Conservation (phyloP, 257 asterid species). For the Solanum megistacrolobum region DNA sequence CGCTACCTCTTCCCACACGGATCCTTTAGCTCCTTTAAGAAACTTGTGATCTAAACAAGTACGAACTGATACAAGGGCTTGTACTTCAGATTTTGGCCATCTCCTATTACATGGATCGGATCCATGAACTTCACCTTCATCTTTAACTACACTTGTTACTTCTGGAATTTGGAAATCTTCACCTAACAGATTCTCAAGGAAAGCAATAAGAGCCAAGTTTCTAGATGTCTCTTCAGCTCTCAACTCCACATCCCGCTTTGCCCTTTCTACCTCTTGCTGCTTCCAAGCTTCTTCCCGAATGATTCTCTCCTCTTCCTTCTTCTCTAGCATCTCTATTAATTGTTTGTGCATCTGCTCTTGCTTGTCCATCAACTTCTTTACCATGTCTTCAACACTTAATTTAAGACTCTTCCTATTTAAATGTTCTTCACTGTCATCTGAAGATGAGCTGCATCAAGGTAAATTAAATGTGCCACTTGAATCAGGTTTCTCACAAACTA, state of each 20-base stretch:
- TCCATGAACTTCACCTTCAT: constrained; percentile 2
- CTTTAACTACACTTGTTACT: neutral
- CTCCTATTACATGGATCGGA: constrained; percentile 13
- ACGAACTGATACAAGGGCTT: constrained; percentile 9
- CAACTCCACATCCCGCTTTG: constrained; percentile 7
- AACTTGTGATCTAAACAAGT: constrained; percentile 11
- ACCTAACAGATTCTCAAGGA: constrained; percentile 10
- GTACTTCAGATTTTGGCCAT: constrained; percentile 20
- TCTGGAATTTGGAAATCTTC: constrained; percentile 2
- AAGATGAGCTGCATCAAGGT: constrained; percentile 11
- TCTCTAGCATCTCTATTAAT: constrained; percentile 9
- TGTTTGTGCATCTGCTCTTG: constrained; percentile 22
- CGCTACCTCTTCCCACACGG: constrained; percentile 22
- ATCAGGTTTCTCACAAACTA: neutral
- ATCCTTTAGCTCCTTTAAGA: constrained; percentile 7
- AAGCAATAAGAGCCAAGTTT: constrained; percentile 10
- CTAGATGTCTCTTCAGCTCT: constrained; percentile 13
- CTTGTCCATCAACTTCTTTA: constrained; percentile 5
- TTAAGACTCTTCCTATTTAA: neutral
- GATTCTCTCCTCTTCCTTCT: constrained; percentile 15
- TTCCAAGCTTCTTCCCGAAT: constrained; percentile 16
- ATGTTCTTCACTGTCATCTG: constrained; percentile 8
- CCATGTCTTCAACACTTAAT: constrained; percentile 6
- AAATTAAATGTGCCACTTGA: neutral
- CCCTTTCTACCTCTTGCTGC: constrained; percentile 15